Percentiles rank a stretch among this genome's conserved stretches.
phyloP scores from a whole-genome alignment of 225 moss, liverwort and hornwort species.

The Neckera pumila region DNA sequence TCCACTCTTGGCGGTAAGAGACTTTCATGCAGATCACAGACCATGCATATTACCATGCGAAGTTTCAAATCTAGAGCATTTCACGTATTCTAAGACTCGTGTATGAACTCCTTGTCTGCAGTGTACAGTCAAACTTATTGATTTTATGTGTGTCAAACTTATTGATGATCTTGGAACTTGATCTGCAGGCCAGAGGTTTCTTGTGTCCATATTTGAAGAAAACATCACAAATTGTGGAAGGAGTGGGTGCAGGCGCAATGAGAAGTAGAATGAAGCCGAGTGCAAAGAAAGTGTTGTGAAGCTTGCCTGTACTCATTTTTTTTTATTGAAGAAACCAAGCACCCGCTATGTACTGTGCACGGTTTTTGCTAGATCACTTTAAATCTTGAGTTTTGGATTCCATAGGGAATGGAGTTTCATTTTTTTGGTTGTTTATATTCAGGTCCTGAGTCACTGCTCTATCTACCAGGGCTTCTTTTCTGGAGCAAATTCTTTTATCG shows the following conservation, averaged over 20 bases:
- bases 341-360: neutral
- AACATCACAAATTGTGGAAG: slow-evolving; percentile 57
- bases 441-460: neutral
- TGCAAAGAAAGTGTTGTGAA: slow-evolving; percentile 10
- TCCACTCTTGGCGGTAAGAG: slow-evolving; percentile 58
- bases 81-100: neutral
- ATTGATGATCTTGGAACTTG: neutral
- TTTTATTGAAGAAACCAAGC: neutral
- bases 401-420: neutral
- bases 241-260: slow-evolving; percentile 71
- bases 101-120: neutral
- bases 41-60: neutral
- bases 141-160: neutral
- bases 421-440: neutral
- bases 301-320: neutral
- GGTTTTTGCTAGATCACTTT: neutral
- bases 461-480: neutral
- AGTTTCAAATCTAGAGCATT: neutral
- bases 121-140: neutral
- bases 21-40: neutral
- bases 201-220: slow-evolving; percentile 55
- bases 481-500: neutral
- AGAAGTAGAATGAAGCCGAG: slow-evolving; percentile 26
- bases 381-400: neutral
- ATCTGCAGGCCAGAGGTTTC: slow-evolving; percentile 62